Evolutionary conservation across 345 rosid genomes (phyloP).

Genomic region (Aurinia saxatilis): DNA sequence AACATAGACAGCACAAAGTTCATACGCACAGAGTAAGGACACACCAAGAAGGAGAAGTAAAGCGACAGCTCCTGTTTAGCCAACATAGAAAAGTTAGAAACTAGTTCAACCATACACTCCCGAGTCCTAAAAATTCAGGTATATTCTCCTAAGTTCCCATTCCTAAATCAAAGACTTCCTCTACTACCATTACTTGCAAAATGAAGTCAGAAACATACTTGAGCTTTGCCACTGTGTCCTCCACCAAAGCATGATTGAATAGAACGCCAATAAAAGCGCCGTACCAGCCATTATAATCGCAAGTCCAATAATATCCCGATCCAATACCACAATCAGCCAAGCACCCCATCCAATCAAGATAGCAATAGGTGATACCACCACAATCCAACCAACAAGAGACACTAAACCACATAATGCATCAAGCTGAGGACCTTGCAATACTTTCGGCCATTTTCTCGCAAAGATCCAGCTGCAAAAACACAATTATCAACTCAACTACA

Average conservation of each 20-base stretch:
- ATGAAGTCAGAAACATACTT: conserved; percentile 45
- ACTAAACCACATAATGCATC: conserved; percentile 64
- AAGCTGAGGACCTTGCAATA: conserved; percentile 86
- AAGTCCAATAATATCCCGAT: conserved; percentile 84
- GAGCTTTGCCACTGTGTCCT: conserved; percentile 99
- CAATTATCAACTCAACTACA: neutral
- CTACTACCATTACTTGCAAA: neutral
- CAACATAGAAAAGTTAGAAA: conserved; percentile 15
- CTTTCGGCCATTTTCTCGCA: conserved; percentile 89
- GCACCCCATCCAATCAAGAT: conserved; percentile 87
- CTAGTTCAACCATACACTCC: neutral
- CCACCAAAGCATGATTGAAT: conserved; percentile 99
- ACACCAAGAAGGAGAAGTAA: conserved; percentile 96
- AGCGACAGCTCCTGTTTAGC: conserved; percentile 81
- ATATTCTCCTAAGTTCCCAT: neutral
- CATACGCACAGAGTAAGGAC: conserved; percentile 90
- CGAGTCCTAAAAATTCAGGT: neutral
- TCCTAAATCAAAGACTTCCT: neutral
- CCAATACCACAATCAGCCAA: conserved; percentile 72
- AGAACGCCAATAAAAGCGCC: conserved; percentile 91
- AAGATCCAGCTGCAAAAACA: conserved; percentile 84
- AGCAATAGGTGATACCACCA: conserved; percentile 75
- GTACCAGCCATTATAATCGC: conserved; percentile 96
- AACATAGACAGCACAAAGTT: conserved; percentile 95
- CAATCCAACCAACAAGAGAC: conserved; percentile 65